Conservation (phyloP, 2,329 filamentous ascomycete genomes). For the Talaromyces piceae region DNA sequence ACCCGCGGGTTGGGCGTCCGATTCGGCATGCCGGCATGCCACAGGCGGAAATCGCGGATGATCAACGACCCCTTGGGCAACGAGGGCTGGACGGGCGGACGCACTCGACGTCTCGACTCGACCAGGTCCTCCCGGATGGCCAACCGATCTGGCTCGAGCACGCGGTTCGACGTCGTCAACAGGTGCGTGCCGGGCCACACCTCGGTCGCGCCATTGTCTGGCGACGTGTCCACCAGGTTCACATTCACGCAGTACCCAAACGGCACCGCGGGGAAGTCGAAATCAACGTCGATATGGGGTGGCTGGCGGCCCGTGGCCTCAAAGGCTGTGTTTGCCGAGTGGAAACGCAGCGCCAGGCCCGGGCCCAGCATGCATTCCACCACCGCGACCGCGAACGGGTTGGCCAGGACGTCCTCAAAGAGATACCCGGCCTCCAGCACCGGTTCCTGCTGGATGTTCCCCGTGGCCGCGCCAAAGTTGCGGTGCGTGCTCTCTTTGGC, state of each 20-base stretch:
- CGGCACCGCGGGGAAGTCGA: conserved; percentile 43
- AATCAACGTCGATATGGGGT: conserved; percentile 36
- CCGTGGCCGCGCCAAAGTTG: conserved; percentile 23
- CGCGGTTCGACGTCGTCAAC: conserved; percentile 28
- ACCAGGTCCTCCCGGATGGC: conserved; percentile 27
- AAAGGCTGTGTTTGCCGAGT: conserved; percentile 35
- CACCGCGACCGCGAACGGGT: conserved; percentile 31
- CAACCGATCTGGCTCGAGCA: conserved; percentile 11
- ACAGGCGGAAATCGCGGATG: conserved; percentile 42
- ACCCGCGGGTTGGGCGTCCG: conserved; percentile 34
- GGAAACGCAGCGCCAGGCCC: conserved; percentile 28
- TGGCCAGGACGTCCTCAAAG: conserved; percentile 32
- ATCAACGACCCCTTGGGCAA: conserved; percentile 40
- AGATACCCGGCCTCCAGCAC: conserved; percentile 27
- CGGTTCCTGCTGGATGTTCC: conserved; percentile 38
- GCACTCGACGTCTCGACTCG: conserved; percentile 23
- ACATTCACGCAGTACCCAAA: conserved; percentile 44
- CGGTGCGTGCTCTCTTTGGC: conserved; percentile 18
- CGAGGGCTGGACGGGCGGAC: conserved; percentile 32
- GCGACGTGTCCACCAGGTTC: conserved; percentile 38
- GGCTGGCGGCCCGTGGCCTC: conserved; percentile 32
- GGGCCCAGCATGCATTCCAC: conserved; percentile 34
- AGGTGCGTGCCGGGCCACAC: conserved; percentile 45
- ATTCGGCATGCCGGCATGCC: conserved; percentile 48
- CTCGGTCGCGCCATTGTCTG: conserved; percentile 44